Evolutionary conservation across 2,329 filamentous ascomycete species (phyloP), one percentile per base, ranked within the genome.

Genomic region (Graphilbum sp.): DNA sequence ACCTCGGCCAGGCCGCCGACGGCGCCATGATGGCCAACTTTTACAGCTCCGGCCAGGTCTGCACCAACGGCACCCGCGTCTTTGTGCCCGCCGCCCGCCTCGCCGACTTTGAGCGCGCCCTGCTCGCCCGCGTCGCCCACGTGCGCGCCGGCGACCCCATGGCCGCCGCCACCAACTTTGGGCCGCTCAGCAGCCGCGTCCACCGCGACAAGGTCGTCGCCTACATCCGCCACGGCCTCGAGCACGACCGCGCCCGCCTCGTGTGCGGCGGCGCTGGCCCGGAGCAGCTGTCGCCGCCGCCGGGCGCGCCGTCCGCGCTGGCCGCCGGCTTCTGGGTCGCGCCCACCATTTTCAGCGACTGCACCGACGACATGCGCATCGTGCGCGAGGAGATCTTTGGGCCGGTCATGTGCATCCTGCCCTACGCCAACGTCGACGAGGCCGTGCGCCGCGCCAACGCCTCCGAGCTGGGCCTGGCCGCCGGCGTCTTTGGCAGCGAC

Each of bases 21-120:
- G 65, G 83, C 23, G 85, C 84, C 45, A 87, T 93, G 79, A 84
- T 92, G 66, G 86, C 85, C 49, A 93, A 93, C 58, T 93, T 93
- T 62, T 93, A 82, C 66, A 86, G 79, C 47, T 82, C 81, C 0
- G 86, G 86, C 23, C 86, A 94, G 58, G 85, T 93, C 36, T 94
- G 86, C 67, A 93, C 86, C 36, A 93, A 93, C 54, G 86, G 86
- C 36, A 93, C 86, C 1, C 69, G 86, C 11, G 85, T 93, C 25
- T 93, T 93, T 54, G 69, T 94, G 3, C 84, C 80, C 0, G 60
- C 66, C 25, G 53, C 59, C 29, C 66, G 85, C 55, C 75, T 86
- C 52, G 41, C 59, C 13, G 63, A 62, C 0, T 47, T 47, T 18
- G 45, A 47, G 35, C 16, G 18, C 8, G 20, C 37, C 1, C 60